A percentile compares a stretch with the other conserved stretches of the same genome.
Conservation (phyloP, 257 asterid genomes). For the Nicotiana otophora region DNA sequence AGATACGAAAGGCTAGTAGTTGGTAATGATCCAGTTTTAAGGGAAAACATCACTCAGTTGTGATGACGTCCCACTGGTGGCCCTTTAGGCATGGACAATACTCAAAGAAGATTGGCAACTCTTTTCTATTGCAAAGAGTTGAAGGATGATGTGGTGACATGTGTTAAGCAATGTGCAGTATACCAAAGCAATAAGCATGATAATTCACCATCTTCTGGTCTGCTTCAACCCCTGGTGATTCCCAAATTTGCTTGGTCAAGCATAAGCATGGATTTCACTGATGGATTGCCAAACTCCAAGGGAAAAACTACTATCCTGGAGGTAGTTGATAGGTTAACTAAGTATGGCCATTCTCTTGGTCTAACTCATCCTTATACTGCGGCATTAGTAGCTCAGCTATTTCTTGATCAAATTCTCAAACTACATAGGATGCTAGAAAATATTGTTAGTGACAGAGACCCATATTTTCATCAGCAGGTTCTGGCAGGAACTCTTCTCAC, state of each 20-base stretch:
- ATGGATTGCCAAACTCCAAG: not conserved
- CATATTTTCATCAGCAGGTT: no score
- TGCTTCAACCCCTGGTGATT: not conserved
- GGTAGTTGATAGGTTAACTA: not conserved
- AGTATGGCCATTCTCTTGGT: not conserved
- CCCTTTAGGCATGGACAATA: not conserved
- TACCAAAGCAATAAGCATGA: not conserved
- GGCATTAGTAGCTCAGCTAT: not conserved
- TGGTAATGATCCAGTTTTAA: no score
- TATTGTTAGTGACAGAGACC: no score
- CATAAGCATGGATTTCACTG: not conserved
- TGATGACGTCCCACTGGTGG: no score
- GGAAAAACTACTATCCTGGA: not conserved
- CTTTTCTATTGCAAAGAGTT: not conserved
- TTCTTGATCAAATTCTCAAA: not conserved
- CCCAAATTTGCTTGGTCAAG: not conserved
- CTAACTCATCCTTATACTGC: no score
- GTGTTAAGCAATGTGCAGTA: not conserved
- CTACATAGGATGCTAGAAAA: no score
- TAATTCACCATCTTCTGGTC: not conserved
- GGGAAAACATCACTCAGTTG: no score
- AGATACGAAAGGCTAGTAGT: no score
- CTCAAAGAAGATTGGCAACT: not conserved
- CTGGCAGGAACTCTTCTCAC: not conserved
- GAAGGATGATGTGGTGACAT: not conserved